phyloP scores from a whole-genome alignment of 169 alveolate species.

The Plasmodium reichenowi region DNA sequence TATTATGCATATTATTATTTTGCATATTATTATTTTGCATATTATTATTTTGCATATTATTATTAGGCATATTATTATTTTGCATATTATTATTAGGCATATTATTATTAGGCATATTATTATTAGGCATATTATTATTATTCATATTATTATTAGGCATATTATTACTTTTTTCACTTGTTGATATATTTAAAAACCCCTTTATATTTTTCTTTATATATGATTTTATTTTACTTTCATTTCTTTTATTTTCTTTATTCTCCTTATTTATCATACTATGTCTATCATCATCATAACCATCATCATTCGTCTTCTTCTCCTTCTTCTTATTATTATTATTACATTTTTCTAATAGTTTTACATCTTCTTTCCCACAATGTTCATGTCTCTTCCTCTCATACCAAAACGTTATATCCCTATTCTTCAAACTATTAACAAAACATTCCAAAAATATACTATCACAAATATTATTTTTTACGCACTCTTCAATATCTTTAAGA shows the following conservation, averaged over 20 bases:
- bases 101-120: background rate
- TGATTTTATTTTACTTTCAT: slow-evolving; percentile 32
- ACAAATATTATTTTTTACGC: slow-evolving; percentile 29
- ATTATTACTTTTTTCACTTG: background rate
- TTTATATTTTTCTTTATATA: slow-evolving; percentile 43
- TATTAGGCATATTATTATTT: background rate
- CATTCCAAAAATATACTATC: slow-evolving; percentile 51
- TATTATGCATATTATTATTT: background rate
- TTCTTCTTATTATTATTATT: background rate
- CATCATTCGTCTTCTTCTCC: background rate
- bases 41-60: too few relatives aligned
- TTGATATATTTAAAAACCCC: slow-evolving; percentile 34
- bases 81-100: background rate
- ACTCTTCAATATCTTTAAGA: slow-evolving; percentile 50
- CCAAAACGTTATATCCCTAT: slow-evolving; percentile 37
- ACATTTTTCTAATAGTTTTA: background rate
- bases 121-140: too few relatives aligned
- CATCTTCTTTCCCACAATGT: background rate
- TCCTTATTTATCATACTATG: background rate
- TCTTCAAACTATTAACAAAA: slow-evolving; percentile 22
- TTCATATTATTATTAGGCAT: background rate
- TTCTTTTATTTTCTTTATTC: background rate
- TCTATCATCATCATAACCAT: background rate
- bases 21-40: background rate
- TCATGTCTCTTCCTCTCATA: background rate